Conservation (phyloP, 305 asterid genomes). For the Fraxinus ornus region DNA sequence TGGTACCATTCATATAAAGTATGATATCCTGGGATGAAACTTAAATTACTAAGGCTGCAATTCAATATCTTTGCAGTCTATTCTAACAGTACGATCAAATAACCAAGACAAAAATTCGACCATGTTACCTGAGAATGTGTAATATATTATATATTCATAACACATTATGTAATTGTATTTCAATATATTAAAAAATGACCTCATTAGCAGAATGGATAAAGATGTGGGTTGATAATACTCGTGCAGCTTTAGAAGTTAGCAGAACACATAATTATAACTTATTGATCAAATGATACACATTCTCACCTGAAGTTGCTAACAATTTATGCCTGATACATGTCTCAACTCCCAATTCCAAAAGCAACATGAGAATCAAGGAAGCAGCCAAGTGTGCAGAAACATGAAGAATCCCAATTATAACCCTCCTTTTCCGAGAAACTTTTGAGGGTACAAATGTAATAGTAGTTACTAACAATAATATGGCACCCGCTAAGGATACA, state of each 20-base stretch:
- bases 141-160: not conserved
- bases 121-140: not conserved
- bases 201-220: not conserved
- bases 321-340: slow-evolving; percentile 80
- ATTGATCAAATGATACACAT: not conserved
- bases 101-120: not conserved
- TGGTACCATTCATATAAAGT: slow-evolving; percentile 90
- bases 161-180: not conserved
- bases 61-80: not conserved
- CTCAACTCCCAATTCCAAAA: slow-evolving; percentile 87
- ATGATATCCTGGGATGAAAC: slow-evolving; percentile 68
- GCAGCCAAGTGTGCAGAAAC: slow-evolving; percentile 88
- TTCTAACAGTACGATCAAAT: not conserved
- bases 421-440: slow-evolving; percentile 75
- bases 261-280: slow-evolving; percentile 5
- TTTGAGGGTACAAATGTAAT: slow-evolving; percentile 79
- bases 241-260: not conserved
- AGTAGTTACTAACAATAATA: slow-evolving; percentile 64
- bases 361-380: slow-evolving; percentile 89
- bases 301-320: slow-evolving; percentile 81
- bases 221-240: not conserved
- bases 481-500: slow-evolving; percentile 70
- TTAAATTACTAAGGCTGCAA: slow-evolving; percentile 9
- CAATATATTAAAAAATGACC: not conserved
- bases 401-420: slow-evolving; percentile 74